A percentile compares a stretch with the other conserved stretches of the same genome.
phyloP scores from a whole-genome alignment of 2,329 filamentous ascomycete genomes.

The Penicillium sp. region DNA sequence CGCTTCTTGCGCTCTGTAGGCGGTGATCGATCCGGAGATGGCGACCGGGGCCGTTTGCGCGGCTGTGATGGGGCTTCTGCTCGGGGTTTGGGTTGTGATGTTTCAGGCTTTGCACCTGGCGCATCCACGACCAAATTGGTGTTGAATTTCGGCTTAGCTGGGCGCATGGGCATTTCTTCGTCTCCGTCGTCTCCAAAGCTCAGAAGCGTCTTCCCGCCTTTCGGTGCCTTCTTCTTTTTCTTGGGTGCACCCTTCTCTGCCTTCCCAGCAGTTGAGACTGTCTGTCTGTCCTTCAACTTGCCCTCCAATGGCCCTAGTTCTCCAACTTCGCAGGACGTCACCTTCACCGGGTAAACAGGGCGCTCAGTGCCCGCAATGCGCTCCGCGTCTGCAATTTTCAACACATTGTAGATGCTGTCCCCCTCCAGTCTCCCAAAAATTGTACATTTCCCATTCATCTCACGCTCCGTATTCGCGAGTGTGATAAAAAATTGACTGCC shows the following conservation, averaged over 20 bases:
- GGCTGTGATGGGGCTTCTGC: slow-evolving; percentile 13
- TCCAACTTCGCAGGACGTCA: slow-evolving; percentile 52
- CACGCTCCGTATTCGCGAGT: slow-evolving; percentile 71
- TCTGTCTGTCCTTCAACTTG: slow-evolving; percentile 45
- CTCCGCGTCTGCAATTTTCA: slow-evolving; percentile 89
- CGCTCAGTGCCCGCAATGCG: slow-evolving; percentile 74
- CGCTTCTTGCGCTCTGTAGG: slow-evolving; percentile 32
- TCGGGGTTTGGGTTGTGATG: slow-evolving; percentile 12
- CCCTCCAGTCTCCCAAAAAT: slow-evolving; percentile 89
- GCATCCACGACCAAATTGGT: slow-evolving; percentile 43
- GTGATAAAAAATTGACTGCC: slow-evolving; percentile 98
- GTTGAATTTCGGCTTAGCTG: slow-evolving; percentile 50
- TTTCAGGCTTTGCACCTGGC: slow-evolving; percentile 17
- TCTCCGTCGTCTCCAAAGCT: slow-evolving; percentile 49
- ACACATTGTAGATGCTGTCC: slow-evolving; percentile 92
- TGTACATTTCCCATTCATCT: slow-evolving; percentile 86
- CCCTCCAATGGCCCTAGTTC: slow-evolving; percentile 47
- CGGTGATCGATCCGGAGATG: slow-evolving; percentile 28
- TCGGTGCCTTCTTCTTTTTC: slow-evolving; percentile 45
- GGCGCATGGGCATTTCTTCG: slow-evolving; percentile 35
- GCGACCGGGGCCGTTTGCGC: slow-evolving; percentile 36
- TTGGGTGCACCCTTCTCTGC: slow-evolving; percentile 33
- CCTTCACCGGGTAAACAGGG: slow-evolving; percentile 79
- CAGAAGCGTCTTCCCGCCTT: slow-evolving; percentile 44
- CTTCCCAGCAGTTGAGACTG: slow-evolving; percentile 28